phyloP scores from a whole-genome alignment of 2,329 filamentous ascomycete genomes.

The Colletotrichum eremochloae region DNA sequence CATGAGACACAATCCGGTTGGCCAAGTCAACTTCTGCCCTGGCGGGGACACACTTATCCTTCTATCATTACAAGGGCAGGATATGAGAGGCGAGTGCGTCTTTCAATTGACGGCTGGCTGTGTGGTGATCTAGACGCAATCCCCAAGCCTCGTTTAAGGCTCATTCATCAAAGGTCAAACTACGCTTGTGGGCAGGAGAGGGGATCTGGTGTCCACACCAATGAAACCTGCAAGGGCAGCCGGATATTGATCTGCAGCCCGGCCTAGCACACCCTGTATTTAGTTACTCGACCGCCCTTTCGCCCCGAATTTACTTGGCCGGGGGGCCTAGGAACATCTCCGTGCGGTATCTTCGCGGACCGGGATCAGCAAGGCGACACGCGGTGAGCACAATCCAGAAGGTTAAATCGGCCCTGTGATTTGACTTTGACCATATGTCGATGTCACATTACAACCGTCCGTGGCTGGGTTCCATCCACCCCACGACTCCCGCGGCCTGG shows the following conservation, averaged over 20 bases:
- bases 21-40: not conserved
- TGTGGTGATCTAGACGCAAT: slow-evolving; percentile 14
- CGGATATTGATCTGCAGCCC: slow-evolving; percentile 35
- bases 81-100: not conserved
- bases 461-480: slow-evolving; percentile 23
- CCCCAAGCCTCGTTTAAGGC: not conserved
- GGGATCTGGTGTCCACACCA: slow-evolving; percentile 29
- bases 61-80: not conserved
- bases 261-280: slow-evolving; percentile 6
- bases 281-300: slow-evolving; percentile 11
- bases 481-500: slow-evolving; percentile 17
- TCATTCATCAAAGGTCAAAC: slow-evolving; percentile 8
- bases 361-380: not conserved
- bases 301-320: not conserved
- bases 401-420: slow-evolving; percentile 38
- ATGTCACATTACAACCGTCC: slow-evolving; percentile 28
- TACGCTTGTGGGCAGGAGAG: not conserved
- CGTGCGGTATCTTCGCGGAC: not conserved
- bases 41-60: not conserved
- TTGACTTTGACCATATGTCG: slow-evolving; percentile 1
- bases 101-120: not conserved
- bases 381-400: slow-evolving; percentile 31
- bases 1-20: no score
- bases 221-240: slow-evolving; percentile 38
- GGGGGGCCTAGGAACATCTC: not conserved